Conservation (phyloP, 805 yeast species). For the Metschnikowia shivogae region DNA sequence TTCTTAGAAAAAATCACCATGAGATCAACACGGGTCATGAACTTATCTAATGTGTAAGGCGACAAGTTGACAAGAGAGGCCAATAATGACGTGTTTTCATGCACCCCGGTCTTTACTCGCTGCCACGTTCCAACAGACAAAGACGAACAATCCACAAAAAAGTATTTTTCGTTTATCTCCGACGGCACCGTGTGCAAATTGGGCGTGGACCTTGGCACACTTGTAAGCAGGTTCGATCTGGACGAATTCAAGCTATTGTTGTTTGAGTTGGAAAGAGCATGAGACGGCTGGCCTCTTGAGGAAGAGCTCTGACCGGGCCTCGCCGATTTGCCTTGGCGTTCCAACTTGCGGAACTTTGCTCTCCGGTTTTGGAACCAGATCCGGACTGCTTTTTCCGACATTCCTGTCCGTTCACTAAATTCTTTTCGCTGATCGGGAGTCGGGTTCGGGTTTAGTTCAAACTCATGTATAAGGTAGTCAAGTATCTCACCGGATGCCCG, state of each 20-base stretch:
- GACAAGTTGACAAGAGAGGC: slow-evolving; percentile 56
- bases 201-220: slow-evolving; percentile 15
- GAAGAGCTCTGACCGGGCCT: slow-evolving; percentile 1
- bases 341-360: slow-evolving; percentile 69
- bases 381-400: slow-evolving; percentile 84
- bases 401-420: slow-evolving; percentile 66
- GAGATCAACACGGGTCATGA: slow-evolving; percentile 67
- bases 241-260: slow-evolving; percentile 19
- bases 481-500: slow-evolving; percentile 81
- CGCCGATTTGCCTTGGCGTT: slow-evolving; percentile 36
- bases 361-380: slow-evolving; percentile 92
- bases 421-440: slow-evolving; percentile 63
- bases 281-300: slow-evolving; percentile 2
- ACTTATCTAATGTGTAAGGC: slow-evolving; percentile 58
- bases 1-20: slow-evolving; percentile 67
- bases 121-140: slow-evolving; percentile 81
- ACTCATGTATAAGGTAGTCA: slow-evolving; percentile 62
- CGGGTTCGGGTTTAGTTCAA: slow-evolving; percentile 71
- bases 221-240: slow-evolving; percentile 22
- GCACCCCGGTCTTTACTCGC: slow-evolving; percentile 62
- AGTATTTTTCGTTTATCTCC: slow-evolving; percentile 63
- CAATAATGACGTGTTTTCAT: slow-evolving; percentile 36
- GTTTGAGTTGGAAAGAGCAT: slow-evolving; percentile 7
- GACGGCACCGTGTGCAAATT: slow-evolving; percentile 37
- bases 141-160: slow-evolving; percentile 62